Conservation (phyloP, 1,284 basidiomycete genomes). For the Rhodotorula sp. region DNA sequence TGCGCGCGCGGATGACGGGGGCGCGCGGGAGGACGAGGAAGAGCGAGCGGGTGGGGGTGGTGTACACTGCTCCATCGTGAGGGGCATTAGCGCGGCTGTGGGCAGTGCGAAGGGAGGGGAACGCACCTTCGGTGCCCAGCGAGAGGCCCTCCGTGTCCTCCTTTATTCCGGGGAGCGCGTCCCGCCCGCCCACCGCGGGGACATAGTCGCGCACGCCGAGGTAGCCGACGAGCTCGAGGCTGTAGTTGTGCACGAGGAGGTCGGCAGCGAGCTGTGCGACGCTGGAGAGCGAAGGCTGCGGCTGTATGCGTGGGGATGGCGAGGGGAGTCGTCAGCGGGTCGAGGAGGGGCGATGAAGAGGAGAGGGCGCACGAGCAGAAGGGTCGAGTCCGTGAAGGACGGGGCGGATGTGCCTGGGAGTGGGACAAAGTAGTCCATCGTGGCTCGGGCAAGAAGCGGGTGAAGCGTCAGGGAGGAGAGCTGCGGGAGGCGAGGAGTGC, state of each 20-base stretch:
- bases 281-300: constrained; percentile 36
- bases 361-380: constrained; percentile 21
- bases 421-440: constrained; percentile 32
- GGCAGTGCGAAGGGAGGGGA: no score
- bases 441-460: background rate
- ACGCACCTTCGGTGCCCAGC: constrained; percentile 31
- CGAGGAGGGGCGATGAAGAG: background rate
- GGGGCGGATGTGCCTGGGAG: background rate
- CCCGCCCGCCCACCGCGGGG: constrained; percentile 27
- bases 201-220: constrained; percentile 30
- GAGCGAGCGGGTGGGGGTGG: constrained; percentile 5
- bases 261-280: constrained; percentile 35
- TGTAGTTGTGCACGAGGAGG: constrained; percentile 27
- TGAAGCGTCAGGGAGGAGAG: background rate
- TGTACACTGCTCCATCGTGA: constrained; percentile 12
- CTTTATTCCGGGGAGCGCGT: background rate
- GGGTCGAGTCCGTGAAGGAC: constrained; percentile 2
- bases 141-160: constrained; percentile 12
- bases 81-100: background rate
- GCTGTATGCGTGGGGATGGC: constrained; percentile 10
- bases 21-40: constrained; percentile 36
- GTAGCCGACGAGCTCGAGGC: constrained; percentile 32
- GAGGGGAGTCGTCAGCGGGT: constrained; percentile 6
- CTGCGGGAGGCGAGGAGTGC: no score
- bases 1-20: constrained; percentile 34